These are phyloP conservation scores for Cercospora beticola DNA, from an alignment of 2,329 filamentous ascomycete genomes.

Conservation along the genomic window DNA sequence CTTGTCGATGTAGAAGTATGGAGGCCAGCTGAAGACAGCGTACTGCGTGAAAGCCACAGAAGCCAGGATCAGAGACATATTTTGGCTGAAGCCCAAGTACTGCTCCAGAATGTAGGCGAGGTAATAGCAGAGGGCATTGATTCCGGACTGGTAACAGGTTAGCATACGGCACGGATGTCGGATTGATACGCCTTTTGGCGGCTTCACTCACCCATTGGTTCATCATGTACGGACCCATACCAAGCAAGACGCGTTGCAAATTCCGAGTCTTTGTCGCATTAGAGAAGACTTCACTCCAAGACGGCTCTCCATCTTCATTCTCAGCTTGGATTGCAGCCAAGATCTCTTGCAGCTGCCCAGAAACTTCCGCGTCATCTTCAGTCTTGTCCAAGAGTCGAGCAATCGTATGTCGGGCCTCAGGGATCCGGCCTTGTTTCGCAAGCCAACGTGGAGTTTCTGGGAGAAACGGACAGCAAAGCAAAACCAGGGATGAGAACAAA, in stretches of 20 bases:
- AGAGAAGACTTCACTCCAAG: conserved; percentile 41
- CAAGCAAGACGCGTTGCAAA: conserved; percentile 39
- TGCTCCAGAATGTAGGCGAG: conserved; percentile 35
- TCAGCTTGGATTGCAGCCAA: conserved; percentile 37
- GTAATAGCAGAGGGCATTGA: conserved; percentile 35
- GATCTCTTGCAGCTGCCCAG: conserved; percentile 41
- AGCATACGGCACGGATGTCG: not conserved
- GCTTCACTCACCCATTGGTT: conserved; percentile 27
- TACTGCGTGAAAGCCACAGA: conserved; percentile 37
- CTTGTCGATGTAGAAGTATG: conserved; percentile 37
- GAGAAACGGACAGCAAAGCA: conserved; percentile 33
- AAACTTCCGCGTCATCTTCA: conserved; percentile 35
- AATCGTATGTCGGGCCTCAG: conserved; percentile 34
- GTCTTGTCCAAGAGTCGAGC: conserved; percentile 37
- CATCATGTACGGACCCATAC: conserved; percentile 42
- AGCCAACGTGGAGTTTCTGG: conserved; percentile 35
- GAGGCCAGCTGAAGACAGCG: conserved; percentile 36
- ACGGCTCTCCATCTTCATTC: conserved; percentile 35
- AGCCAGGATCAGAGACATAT: conserved; percentile 36
- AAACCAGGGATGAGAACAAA: conserved; percentile 33
- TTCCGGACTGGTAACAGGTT: conserved; percentile 11
- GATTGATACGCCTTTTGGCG: not conserved
- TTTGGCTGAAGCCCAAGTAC: conserved; percentile 31
- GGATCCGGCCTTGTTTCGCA: conserved; percentile 31
- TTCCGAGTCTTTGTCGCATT: conserved; percentile 40